Evolutionary conservation across 1,284 basidiomycete genomes (phyloP).

Genomic region (Xanthoconium separans): DNA sequence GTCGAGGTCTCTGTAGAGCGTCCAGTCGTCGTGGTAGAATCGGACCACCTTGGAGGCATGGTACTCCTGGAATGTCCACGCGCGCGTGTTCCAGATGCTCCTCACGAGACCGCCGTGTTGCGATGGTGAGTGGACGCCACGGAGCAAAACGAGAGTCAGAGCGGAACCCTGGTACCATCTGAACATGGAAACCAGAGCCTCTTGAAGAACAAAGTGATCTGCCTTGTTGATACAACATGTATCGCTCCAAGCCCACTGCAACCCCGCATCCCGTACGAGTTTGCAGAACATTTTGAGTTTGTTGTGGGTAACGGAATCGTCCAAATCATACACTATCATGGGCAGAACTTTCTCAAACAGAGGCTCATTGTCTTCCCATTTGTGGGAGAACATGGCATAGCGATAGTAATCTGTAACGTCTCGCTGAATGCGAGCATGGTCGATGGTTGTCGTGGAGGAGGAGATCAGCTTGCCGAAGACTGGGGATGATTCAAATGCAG

Average conservation of each 20-base stretch:
- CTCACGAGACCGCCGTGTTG: background rate
- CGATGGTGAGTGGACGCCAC: background rate
- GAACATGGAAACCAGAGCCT: background rate
- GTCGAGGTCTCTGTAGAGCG: background rate
- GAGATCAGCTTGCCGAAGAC: background rate
- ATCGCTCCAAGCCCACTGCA: conserved; percentile 1
- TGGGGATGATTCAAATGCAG: background rate
- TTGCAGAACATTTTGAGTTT: conserved; percentile 1
- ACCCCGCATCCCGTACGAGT: background rate
- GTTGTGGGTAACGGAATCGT: background rate
- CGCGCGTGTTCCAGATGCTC: background rate
- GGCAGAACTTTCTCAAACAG: background rate
- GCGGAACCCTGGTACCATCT: background rate
- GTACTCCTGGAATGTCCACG: background rate
- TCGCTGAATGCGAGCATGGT: background rate
- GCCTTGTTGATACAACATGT: background rate
- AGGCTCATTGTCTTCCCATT: background rate
- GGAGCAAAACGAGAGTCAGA: background rate
- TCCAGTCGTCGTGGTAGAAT: conserved; percentile 1
- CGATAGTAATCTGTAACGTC: background rate
- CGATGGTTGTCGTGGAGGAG: background rate
- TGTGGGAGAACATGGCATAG: conserved; percentile 4
- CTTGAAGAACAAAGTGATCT: background rate
- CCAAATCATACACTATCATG: background rate
- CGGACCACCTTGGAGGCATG: background rate